Conservation (phyloP, 371 early-diverging fungal genomes). For the Cokeromyces recurvatus region DNA sequence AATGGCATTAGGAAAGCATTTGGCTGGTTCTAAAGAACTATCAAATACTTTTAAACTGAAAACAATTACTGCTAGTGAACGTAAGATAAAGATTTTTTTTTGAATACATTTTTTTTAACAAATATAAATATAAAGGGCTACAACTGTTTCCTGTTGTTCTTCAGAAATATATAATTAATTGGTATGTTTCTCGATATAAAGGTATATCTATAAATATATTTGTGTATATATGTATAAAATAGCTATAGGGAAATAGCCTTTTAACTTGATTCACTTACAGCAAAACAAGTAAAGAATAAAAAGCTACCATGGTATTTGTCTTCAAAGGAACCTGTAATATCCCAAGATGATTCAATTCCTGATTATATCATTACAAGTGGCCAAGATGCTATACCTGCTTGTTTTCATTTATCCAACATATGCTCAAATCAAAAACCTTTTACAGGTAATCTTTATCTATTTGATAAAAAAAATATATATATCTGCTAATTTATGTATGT, state of each 20-base stretch:
- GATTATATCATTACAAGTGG: constrained; percentile 36
- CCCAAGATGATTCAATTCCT: constrained; percentile 8
- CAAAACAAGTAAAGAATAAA: too few species aligned
- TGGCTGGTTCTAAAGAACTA: constrained; percentile 7
- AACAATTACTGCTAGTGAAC: constrained; percentile 16
- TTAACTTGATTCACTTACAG: not conserved
- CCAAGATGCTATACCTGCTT: constrained; percentile 32
- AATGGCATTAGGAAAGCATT: constrained; percentile 17
- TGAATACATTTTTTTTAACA: not conserved
- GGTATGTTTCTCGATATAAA: constrained; percentile 5
- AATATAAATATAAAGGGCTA: constrained; percentile 1
- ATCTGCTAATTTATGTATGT: too few species aligned
- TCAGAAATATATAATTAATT: constrained; percentile 20
- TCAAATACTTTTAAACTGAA: constrained; percentile 11
- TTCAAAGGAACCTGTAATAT: constrained; percentile 2
- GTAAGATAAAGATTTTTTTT: constrained; percentile 3
- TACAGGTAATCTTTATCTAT: constrained; percentile 20
- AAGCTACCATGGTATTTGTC: constrained; percentile 33
- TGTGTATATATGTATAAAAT: too few species aligned
- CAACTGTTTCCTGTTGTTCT: constrained; percentile 19
- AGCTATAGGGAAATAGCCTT: too few species aligned
- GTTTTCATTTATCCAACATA: constrained; percentile 15
- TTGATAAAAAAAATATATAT: too few species aligned
- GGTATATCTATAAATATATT: too few species aligned
- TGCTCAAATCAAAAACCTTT: constrained; percentile 11